phyloP scores from a whole-genome alignment of 768 basidiomycete genomes.

The Hygrophorus pudorinus region DNA sequence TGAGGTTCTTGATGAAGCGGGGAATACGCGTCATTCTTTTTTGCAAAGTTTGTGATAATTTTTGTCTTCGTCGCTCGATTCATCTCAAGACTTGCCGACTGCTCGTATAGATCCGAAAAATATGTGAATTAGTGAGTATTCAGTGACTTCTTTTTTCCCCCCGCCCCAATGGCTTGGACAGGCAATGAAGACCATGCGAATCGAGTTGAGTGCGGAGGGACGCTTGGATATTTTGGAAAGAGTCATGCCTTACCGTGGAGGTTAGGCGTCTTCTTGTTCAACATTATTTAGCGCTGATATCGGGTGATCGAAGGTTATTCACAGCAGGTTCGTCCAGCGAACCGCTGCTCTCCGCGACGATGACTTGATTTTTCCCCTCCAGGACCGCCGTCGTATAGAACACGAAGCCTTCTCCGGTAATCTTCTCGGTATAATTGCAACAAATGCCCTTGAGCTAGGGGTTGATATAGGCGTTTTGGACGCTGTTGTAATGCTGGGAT shows the following conservation, averaged over 20 bases:
- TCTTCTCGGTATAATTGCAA: constrained; percentile 79
- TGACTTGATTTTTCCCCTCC: background rate
- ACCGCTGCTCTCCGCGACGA: constrained; percentile 2
- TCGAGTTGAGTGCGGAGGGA: constrained; percentile 64
- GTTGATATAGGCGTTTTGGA: constrained; percentile 88
- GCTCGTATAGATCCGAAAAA: constrained; percentile 55
- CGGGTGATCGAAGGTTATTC: constrained; percentile 48
- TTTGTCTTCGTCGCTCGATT: no score
- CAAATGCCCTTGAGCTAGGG: constrained; percentile 84
- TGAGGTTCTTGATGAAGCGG: constrained; percentile 73
- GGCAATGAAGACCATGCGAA: constrained; percentile 72
- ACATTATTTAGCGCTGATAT: background rate
- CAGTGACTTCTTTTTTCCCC: background rate
- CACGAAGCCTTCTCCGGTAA: constrained; percentile 78
- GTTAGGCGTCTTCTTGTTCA: constrained; percentile 24
- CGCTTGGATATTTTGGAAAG: constrained; percentile 63
- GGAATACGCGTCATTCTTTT: constrained; percentile 83
- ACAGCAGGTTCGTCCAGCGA: constrained; percentile 37
- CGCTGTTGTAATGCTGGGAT: constrained; percentile 83
- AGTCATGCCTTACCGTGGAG: constrained; percentile 80
- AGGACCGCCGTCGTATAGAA: constrained; percentile 82
- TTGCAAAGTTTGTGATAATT: constrained; percentile 58
- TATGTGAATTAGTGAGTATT: constrained; percentile 63
- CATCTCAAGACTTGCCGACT: no score
- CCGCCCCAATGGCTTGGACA: constrained; percentile 16